These are phyloP conservation scores for Pestalotiopsis sp. DNA, from an alignment of 2,329 filamentous ascomycete species.

Conservation along the genomic window DNA sequence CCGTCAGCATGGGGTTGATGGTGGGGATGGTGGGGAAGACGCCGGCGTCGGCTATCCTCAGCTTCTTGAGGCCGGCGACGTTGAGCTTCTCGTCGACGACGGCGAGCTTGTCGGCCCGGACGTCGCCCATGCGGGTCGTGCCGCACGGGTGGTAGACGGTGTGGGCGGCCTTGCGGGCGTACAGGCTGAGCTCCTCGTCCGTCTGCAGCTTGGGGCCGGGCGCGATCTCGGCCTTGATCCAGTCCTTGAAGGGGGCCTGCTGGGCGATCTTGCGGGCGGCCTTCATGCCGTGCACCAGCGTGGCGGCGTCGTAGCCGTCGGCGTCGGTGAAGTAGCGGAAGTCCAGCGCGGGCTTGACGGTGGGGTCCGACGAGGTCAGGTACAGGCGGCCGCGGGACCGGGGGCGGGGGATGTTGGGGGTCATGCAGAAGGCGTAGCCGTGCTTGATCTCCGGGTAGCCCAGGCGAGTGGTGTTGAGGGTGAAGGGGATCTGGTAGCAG, in stretches of 20 bases:
- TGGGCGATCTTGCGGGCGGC: conserved; percentile 77
- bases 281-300: conserved; percentile 75
- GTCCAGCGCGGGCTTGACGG: conserved; percentile 79
- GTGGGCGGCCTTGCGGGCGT: conserved; percentile 79
- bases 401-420: conserved; percentile 84
- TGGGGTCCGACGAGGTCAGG: conserved; percentile 74
- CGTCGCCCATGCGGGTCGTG: conserved; percentile 87
- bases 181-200: conserved; percentile 81
- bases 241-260: conserved; percentile 77
- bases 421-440: conserved; percentile 90
- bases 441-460: conserved; percentile 67
- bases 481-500: conserved; percentile 95
- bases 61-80: conserved; percentile 70
- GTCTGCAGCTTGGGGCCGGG: conserved; percentile 74
- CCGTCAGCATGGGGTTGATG: conserved; percentile 91
- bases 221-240: conserved; percentile 82
- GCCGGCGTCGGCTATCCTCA: conserved; percentile 84
- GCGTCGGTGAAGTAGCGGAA: conserved; percentile 90
- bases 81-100: conserved; percentile 80
- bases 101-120: conserved; percentile 67
- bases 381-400: conserved; percentile 78
- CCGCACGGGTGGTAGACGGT: conserved; percentile 90
- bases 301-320: conserved; percentile 82
- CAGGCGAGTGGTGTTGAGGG: conserved; percentile 79
- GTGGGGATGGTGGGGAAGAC: conserved; percentile 86